Conservation (phyloP, 139 green algal genomes). For the Desmodesmus armatus region DNA sequence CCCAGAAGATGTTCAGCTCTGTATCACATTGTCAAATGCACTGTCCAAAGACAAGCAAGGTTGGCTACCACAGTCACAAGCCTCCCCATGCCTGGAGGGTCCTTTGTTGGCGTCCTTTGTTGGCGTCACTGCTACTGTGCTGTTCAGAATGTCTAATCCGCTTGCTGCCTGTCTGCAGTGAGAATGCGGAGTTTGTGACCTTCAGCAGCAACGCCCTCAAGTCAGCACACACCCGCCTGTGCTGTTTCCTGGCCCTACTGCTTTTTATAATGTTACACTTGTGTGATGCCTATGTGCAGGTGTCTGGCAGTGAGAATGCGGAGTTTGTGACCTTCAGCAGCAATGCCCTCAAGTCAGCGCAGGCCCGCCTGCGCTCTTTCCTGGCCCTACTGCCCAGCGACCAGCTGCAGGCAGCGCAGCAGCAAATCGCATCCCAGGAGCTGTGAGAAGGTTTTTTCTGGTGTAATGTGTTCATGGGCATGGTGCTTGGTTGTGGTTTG, state of each 20-base stretch:
- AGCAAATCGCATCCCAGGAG: constrained; percentile 33
- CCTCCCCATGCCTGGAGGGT: no score
- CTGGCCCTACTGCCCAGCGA: constrained; percentile 52
- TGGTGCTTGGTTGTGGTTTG: no score
- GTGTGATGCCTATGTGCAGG: no score
- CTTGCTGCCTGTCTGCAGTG: constrained; percentile 2
- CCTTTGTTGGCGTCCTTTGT: background rate
- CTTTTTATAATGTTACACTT: no score
- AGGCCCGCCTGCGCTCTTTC: constrained; percentile 41
- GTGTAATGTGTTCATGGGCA: no score
- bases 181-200: constrained; percentile 58
- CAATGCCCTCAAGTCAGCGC: constrained; percentile 48
- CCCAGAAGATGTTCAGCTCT: background rate
- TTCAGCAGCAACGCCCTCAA: constrained; percentile 52
- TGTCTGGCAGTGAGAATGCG: constrained; percentile 53
- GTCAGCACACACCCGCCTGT: constrained; percentile 47
- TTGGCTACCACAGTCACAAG: no score
- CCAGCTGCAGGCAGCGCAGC: constrained; percentile 42
- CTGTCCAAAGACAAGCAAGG: background rate
- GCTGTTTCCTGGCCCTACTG: constrained; percentile 52
- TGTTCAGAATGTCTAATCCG: background rate
- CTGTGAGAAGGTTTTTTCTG: no score
- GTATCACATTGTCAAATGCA: background rate
- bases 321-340: constrained; percentile 58
- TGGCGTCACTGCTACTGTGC: background rate